These are phyloP conservation scores for Penicillium glabrum DNA, from an alignment of 2,329 filamentous ascomycete species.

Conservation along the genomic window DNA sequence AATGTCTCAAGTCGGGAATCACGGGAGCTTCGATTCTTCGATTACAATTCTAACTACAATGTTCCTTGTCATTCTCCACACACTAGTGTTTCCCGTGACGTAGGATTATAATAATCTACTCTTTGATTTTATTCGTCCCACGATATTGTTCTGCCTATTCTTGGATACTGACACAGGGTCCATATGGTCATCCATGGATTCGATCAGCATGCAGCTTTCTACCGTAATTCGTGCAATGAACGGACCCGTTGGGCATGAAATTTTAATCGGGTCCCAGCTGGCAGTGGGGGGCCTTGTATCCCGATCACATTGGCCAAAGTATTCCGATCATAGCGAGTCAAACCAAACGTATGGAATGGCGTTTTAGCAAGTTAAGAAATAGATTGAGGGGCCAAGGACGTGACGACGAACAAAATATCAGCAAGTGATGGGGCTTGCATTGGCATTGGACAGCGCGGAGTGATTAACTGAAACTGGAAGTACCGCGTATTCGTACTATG, in stretches of 20 bases:
- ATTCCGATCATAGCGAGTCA: too few species aligned
- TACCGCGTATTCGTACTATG: background rate
- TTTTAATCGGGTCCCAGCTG: background rate
- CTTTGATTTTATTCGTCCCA: background rate
- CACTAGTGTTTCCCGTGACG: background rate
- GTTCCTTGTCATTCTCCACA: conserved; percentile 12
- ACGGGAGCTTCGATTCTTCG: background rate
- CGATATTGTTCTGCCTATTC: background rate
- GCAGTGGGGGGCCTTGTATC: background rate
- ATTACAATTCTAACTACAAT: background rate
- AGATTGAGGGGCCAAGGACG: background rate
- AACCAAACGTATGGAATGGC: background rate
- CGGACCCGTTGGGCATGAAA: background rate
- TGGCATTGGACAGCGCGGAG: background rate
- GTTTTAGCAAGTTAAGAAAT: background rate
- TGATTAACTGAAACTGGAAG: background rate
- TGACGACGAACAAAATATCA: background rate
- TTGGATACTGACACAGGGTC: background rate
- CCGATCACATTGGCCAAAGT: background rate
- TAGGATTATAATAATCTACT: background rate
- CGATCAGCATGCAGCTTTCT: conserved; percentile 3
- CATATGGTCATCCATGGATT: background rate
- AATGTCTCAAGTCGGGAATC: conserved; percentile 1
- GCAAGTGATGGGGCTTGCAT: background rate
- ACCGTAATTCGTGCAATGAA: background rate